Evolutionary conservation across 192 early-diverging fungal genomes (phyloP).

Genomic region (Allomyces arbusculus): DNA sequence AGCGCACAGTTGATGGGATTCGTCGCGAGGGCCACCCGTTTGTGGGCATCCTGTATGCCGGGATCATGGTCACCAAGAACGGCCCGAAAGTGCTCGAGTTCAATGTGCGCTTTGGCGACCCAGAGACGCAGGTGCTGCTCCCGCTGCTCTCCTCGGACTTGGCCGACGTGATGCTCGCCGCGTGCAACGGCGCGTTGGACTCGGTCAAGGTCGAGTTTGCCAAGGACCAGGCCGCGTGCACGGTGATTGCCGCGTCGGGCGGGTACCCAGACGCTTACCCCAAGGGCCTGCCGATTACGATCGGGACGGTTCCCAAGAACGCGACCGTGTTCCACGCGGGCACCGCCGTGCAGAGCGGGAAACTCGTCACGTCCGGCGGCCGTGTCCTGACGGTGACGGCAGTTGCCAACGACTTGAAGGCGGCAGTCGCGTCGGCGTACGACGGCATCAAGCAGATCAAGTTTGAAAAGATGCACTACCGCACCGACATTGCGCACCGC

Average conservation of each 20-base stretch:
- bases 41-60: constrained; percentile 90
- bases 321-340: constrained; percentile 82
- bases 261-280: constrained; percentile 82
- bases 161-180: constrained; percentile 54
- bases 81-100: constrained; percentile 94
- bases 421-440: constrained; percentile 65
- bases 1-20: constrained; percentile 91
- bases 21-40: constrained; percentile 80
- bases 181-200: constrained; percentile 61
- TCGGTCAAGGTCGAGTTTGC: constrained; percentile 55
- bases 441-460: constrained; percentile 33
- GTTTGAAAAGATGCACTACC: constrained; percentile 77
- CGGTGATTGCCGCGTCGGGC: constrained; percentile 75
- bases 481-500: constrained; percentile 82
- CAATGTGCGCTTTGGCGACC: constrained; percentile 96
- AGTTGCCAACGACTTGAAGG: constrained; percentile 43
- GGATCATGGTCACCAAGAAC: constrained; percentile 76
- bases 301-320: constrained; percentile 16
- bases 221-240: constrained; percentile 50
- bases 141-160: constrained; percentile 74
- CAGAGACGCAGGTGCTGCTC: constrained; percentile 88
- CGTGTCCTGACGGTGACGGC: constrained; percentile 88
- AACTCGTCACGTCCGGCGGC: constrained; percentile 72
- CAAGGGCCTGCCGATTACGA: constrained; percentile 56
- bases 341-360: constrained; percentile 32